phyloP scores from a whole-genome alignment of 176 grass and related monocot species.

The Coix lacrymajobi region DNA sequence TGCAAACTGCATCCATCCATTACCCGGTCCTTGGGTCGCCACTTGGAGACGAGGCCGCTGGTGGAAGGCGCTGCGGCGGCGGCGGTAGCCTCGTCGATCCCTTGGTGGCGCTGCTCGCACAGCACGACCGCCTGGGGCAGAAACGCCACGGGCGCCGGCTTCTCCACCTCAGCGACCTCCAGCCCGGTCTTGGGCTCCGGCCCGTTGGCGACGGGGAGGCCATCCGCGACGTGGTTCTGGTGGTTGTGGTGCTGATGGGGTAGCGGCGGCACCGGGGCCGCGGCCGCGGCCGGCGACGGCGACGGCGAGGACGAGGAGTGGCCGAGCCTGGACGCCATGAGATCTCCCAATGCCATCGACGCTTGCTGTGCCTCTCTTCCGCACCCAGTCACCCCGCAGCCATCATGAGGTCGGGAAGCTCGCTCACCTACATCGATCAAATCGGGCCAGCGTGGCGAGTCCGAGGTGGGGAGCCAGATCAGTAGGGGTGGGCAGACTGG shows the following conservation, averaged over 20 bases:
- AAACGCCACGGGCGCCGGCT: slow-evolving; percentile 28
- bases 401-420: slow-evolving; percentile 8
- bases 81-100: slow-evolving; percentile 57
- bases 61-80: slow-evolving; percentile 49
- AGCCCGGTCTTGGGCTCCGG: slow-evolving; percentile 8
- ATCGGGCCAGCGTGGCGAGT: not conserved
- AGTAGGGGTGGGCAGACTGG: not conserved
- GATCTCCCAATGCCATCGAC: slow-evolving; percentile 99
- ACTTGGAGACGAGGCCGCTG: slow-evolving; percentile 86
- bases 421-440: slow-evolving; percentile 17
- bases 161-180: slow-evolving; percentile 3
- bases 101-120: slow-evolving; percentile 47
- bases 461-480: not conserved
- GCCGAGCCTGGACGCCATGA: slow-evolving; percentile 88
- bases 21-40: slow-evolving; percentile 94
- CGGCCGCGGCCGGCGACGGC: not conserved
- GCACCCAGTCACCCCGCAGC: slow-evolving; percentile 8
- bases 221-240: not conserved
- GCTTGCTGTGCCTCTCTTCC: not conserved
- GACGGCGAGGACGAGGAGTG: slow-evolving; percentile 36
- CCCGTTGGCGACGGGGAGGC: slow-evolving; percentile 23
- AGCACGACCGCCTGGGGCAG: slow-evolving; percentile 65
- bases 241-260: not conserved
- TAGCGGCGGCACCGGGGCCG: slow-evolving; percentile 17
- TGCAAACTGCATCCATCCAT: not conserved